Percentiles rank a stretch among this genome's conserved stretches.
phyloP scores from a whole-genome alignment of 2,329 filamentous ascomycete species.

The Ciborinia camelliae region DNA sequence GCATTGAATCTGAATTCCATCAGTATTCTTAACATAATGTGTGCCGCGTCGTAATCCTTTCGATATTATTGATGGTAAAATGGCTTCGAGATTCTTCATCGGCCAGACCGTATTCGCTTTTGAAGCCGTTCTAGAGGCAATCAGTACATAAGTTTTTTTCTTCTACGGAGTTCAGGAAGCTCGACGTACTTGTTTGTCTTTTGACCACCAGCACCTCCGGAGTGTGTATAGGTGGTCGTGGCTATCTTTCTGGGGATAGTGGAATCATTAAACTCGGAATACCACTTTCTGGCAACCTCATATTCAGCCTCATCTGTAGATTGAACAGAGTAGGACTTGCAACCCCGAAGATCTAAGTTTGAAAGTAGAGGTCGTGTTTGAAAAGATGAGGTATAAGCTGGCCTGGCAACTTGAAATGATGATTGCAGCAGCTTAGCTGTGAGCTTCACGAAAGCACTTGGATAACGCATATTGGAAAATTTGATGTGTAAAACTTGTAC shows the following conservation, averaged over 20 bases:
- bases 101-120: conserved; percentile 38
- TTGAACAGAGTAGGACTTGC: conserved; percentile 28
- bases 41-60: conserved; percentile 28
- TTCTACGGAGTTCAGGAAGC: neutral
- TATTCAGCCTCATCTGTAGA: conserved; percentile 28
- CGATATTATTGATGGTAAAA: conserved; percentile 34
- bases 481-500: neutral
- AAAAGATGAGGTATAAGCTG: conserved; percentile 16
- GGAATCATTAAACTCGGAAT: conserved; percentile 26
- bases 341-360: conserved; percentile 10
- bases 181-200: conserved; percentile 38
- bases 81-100: conserved; percentile 25
- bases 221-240: conserved; percentile 31
- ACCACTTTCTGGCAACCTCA: conserved; percentile 35
- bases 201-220: conserved; percentile 37
- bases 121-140: conserved; percentile 33
- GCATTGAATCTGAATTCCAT: conserved; percentile 35
- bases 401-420: conserved; percentile 16
- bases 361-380: conserved; percentile 1
- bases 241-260: conserved; percentile 32
- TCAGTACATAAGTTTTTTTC: conserved; percentile 1
- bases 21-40: conserved; percentile 33
- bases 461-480: neutral
- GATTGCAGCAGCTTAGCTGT: conserved; percentile 17
- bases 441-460: neutral